A percentile compares a stretch with the other conserved stretches of the same genome.
Evolutionary conservation across 495 filamentous ascomycete genomes (phyloP).

Genomic region (Bryoglossum gracile): DNA sequence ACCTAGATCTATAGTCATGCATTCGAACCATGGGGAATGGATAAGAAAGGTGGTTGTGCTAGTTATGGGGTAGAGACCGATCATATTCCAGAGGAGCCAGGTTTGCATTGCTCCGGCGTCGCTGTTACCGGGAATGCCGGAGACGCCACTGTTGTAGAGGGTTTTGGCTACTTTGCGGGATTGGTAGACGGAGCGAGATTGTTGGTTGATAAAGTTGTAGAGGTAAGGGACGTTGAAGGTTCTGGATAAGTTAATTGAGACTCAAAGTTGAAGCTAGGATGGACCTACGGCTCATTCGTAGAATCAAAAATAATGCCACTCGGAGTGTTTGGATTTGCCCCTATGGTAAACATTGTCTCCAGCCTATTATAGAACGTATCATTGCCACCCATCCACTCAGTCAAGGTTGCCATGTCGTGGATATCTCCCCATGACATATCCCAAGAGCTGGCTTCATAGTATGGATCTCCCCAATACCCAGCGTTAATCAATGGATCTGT

Average conservation of each 20-base stretch:
- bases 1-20: conserved; percentile 51
- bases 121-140: conserved; percentile 58
- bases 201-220: conserved; percentile 59
- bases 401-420: conserved; percentile 59
- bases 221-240: conserved; percentile 56
- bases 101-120: conserved; percentile 66
- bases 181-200: conserved; percentile 49
- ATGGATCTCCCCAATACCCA: conserved; percentile 54
- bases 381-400: conserved; percentile 51
- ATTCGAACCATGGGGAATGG: conserved; percentile 52
- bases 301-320: conserved; percentile 58
- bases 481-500: conserved; percentile 56
- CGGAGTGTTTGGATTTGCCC: no score
- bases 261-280: no score
- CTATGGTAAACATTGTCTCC: conserved; percentile 53
- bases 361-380: conserved; percentile 53
- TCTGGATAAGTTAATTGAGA: no score
- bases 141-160: conserved; percentile 44
- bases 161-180: conserved; percentile 45
- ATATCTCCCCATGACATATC: no score
- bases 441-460: conserved; percentile 62
- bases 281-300: conserved; percentile 64
- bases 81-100: conserved; percentile 62
- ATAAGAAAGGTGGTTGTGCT: conserved; percentile 60
- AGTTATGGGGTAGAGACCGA: conserved; percentile 62